Conservation (phyloP, 129 eudicot genomes). For the Helichrysum umbraculigerum region DNA sequence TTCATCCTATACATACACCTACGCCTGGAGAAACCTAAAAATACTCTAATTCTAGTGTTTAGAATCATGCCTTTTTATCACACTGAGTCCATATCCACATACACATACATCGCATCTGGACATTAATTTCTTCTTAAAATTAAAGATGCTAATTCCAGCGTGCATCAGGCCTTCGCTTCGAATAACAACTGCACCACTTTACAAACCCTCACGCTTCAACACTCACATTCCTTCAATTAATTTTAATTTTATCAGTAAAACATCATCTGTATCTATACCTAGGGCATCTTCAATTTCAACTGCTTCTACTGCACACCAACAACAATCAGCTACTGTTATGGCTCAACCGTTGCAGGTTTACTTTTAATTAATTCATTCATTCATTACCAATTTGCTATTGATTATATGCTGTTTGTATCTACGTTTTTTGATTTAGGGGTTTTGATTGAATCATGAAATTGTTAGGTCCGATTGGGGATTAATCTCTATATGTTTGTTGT, state of each 20-base stretch:
- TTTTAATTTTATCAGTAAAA: background rate
- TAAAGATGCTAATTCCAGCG: slow-evolving; percentile 27
- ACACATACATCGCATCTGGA: slow-evolving; percentile 32
- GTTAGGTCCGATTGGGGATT: background rate
- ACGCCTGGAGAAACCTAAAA: too few relatives aligned
- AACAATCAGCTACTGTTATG: slow-evolving; percentile 18
- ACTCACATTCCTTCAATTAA: background rate
- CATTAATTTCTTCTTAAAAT: background rate
- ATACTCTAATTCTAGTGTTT: background rate
- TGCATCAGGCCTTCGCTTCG: slow-evolving; percentile 32
- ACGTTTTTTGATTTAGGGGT: background rate
- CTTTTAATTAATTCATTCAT: background rate
- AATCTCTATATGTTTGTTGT: background rate
- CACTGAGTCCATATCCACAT: background rate
- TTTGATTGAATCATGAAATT: slow-evolving; percentile 1
- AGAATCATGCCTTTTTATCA: slow-evolving; percentile 18
- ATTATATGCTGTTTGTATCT: background rate
- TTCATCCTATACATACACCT: too few relatives aligned
- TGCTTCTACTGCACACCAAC: slow-evolving; percentile 23
- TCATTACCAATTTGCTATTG: background rate
- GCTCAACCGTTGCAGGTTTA: slow-evolving; percentile 35
- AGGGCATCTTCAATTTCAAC: slow-evolving; percentile 33
- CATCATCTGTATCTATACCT: background rate
- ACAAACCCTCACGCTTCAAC: slow-evolving; percentile 29
- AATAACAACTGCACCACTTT: background rate